A percentile compares a stretch with the other conserved stretches of the same genome.
These are phyloP conservation scores for Conoideocrella luteorostrata DNA, from an alignment of 2,329 filamentous ascomycete species.

Conservation along the genomic window DNA sequence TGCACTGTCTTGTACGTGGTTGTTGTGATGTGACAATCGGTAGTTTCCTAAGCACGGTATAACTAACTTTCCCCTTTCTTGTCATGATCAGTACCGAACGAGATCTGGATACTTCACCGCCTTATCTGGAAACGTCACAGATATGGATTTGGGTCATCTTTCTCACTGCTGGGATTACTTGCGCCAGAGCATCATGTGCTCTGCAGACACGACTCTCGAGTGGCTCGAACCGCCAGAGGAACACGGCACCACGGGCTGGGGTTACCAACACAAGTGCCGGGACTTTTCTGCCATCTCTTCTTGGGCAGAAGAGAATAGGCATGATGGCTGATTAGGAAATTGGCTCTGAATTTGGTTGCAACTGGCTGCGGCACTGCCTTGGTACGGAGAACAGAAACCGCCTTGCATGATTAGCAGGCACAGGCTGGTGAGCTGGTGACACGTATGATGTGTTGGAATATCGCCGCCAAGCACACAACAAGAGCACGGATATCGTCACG, in stretches of 20 bases:
- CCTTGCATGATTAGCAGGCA: no score
- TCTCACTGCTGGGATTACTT: slow-evolving; percentile 6
- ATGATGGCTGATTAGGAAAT: slow-evolving; percentile 27
- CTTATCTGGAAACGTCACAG: neutral
- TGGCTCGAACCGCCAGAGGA: neutral
- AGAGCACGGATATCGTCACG: no score
- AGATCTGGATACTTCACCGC: neutral
- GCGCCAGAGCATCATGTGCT: slow-evolving; percentile 3
- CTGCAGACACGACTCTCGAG: slow-evolving; percentile 1
- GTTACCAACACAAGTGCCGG: slow-evolving; percentile 1
- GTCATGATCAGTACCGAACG: neutral
- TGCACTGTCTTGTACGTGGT: slow-evolving; percentile 5
- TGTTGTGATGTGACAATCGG: no score
- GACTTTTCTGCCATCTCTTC: neutral
- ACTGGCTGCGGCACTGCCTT: no score
- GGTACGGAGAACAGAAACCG: no score
- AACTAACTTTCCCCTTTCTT: neutral
- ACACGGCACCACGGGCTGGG: neutral
- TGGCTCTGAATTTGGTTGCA: no score
- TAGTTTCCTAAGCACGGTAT: no score
- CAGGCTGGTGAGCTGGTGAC: no score
- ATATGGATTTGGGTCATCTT: neutral
- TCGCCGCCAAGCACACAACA: no score
- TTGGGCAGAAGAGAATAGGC: neutral
- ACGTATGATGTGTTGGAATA: no score